Evolutionary conservation across 768 basidiomycete genomes (phyloP).

Genomic region (Hydnomerulius pinastri): DNA sequence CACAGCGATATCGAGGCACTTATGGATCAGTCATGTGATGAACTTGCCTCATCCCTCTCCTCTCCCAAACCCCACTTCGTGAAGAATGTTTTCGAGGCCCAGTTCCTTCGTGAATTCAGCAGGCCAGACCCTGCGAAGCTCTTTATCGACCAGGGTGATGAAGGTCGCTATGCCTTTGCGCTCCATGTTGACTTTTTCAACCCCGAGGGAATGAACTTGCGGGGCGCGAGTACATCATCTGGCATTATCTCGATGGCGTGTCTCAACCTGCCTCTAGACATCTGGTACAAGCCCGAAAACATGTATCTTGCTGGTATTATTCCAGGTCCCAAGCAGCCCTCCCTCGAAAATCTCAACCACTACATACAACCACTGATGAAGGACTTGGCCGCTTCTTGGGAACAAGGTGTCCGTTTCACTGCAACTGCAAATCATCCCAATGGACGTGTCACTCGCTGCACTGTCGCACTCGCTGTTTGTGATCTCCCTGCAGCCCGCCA

Average conservation of each 20-base stretch:
- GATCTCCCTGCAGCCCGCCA: constrained; percentile 30
- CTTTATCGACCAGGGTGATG: constrained; percentile 1
- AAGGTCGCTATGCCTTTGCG: constrained; percentile 31
- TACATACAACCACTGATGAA: constrained; percentile 20
- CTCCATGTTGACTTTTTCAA: constrained; percentile 38
- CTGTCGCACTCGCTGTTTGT: constrained; percentile 30
- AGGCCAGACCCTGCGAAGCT: constrained; percentile 14
- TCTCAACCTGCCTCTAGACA: constrained; percentile 36
- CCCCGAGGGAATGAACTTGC: constrained; percentile 24
- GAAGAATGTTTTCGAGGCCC: constrained; percentile 25
- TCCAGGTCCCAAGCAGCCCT: constrained; percentile 31
- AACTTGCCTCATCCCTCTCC: too few relatives aligned
- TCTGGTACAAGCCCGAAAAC: constrained; percentile 38
- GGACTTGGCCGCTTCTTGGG: constrained; percentile 21
- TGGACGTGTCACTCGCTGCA: constrained; percentile 9
- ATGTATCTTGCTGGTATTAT: constrained; percentile 40
- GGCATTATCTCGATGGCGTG: constrained; percentile 26
- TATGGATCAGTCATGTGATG: too few relatives aligned
- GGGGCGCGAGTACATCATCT: constrained; percentile 29
- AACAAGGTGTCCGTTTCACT: constrained; percentile 11
- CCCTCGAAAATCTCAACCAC: constrained; percentile 20
- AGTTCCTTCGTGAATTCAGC: constrained; percentile 29
- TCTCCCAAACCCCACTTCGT: too few relatives aligned
- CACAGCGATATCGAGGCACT: too few relatives aligned
- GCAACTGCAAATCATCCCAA: constrained; percentile 10